Base-by-base conservation (phyloP, 805 yeast species). In the Suhomyces tanzawaensis region DNA sequence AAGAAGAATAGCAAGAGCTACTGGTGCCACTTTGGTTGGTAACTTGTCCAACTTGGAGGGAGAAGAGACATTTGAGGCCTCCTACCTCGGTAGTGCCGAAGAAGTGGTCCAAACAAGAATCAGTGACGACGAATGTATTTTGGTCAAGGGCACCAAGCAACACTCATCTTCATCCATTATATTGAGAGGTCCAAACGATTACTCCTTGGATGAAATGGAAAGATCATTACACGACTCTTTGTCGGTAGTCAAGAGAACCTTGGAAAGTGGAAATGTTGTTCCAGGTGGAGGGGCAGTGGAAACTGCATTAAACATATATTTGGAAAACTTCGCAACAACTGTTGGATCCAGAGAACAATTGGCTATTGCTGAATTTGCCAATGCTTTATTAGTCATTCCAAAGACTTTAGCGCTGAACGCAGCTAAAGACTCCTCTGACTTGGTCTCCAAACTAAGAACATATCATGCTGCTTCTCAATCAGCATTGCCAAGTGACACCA, bases 241-340 rank as follows among this genome's bases (percentile, higher is more conserved):
- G 47, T 81, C 88, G 31, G 99, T 93, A 25, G 96, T 93, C 25
- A 93, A 93, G 71, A 81, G 99, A 60, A 89, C 98, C 9, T 75
- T 95, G 49, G 99, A 93, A 65, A 81, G 91, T 55, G 98, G 97
- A 15, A 68, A 77, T 49, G 90, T 95, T 41, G 99, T 93, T 4
- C 98, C 99, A 29, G 99, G 99, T 45, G 99, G 99, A 48, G 99
- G 99, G 44, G 95, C 95, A n/a, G 99, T 93, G 24, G 99, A 93
- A 68, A 76, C 95, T 36, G 98, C 98, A 2, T 75, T 93, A 57
- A 90, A 89, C 69, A 89, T 93, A 37, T 93, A 87, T 62, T 72
- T 93, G 60, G 99, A 93, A 64, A 91, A 87, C 61, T 93, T 93
- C 64, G 99, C 99, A 34, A 93, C 98, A 7, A 89, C 98, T 1